A percentile compares a stretch with the other conserved stretches of the same genome.
phyloP scores from a whole-genome alignment of 2,329 filamentous ascomycete genomes.

The Aspergillus alliaceus region DNA sequence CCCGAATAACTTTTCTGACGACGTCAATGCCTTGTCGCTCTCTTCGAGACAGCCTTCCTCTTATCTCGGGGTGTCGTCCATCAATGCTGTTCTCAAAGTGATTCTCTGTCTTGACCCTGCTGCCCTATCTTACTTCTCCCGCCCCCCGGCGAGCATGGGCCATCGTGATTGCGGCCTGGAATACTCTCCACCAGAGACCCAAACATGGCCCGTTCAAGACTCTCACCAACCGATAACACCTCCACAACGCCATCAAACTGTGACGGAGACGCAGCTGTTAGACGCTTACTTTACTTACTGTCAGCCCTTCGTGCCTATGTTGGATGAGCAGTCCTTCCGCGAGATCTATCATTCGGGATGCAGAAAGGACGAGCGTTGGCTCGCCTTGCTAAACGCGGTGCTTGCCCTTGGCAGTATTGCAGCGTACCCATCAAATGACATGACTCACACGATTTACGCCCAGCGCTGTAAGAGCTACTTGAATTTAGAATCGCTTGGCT shows the following conservation, averaged over 20 bases:
- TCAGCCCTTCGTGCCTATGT: constrained; percentile 70
- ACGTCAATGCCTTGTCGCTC: constrained; percentile 68
- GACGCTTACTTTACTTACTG: constrained; percentile 75
- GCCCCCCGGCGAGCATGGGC: constrained; percentile 31
- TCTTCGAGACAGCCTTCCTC: constrained; percentile 62
- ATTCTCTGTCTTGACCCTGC: constrained; percentile 60
- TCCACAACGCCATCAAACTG: constrained; percentile 56
- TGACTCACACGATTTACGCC: constrained; percentile 69
- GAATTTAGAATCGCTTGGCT: constrained; percentile 66
- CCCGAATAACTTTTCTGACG: constrained; percentile 66
- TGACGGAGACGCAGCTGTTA: constrained; percentile 66
- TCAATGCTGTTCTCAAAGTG: constrained; percentile 71
- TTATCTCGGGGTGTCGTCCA: constrained; percentile 72
- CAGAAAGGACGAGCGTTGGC: constrained; percentile 67
- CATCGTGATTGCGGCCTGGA: constrained; percentile 18
- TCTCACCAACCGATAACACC: constrained; percentile 40
- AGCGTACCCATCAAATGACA: constrained; percentile 62
- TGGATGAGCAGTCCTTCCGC: constrained; percentile 70
- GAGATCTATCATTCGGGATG: constrained; percentile 63
- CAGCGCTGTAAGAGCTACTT: constrained; percentile 66
- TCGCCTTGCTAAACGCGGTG: constrained; percentile 72
- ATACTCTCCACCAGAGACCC: constrained; percentile 18
- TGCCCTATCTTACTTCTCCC: constrained; percentile 48
- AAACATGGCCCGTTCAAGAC: constrained; percentile 25
- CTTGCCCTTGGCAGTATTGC: constrained; percentile 74